Conservation (phyloP, 1,284 basidiomycete species). For the Coriolopsis trogii region DNA sequence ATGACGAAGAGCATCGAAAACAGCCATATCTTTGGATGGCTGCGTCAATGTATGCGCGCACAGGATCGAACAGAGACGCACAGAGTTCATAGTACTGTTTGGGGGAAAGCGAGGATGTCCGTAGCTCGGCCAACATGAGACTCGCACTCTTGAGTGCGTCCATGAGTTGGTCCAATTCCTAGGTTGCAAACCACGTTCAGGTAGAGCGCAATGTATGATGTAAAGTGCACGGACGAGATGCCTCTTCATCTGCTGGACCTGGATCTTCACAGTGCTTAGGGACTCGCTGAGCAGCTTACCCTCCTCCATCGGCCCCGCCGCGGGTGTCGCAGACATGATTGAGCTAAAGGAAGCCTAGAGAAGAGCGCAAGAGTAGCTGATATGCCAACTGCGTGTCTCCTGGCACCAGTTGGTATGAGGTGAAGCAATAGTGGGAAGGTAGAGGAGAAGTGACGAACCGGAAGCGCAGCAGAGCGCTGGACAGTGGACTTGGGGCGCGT, state of each 20-base stretch:
- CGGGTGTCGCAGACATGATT: slow-evolving; percentile 26
- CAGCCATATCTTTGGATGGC: slow-evolving; percentile 81
- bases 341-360: no score
- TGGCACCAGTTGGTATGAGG: no score
- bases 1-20: slow-evolving; percentile 92
- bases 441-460: no score
- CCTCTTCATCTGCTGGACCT: slow-evolving; percentile 92
- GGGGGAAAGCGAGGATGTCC: slow-evolving; percentile 88
- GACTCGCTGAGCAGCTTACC: slow-evolving; percentile 84
- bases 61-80: slow-evolving; percentile 41
- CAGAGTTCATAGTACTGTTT: slow-evolving; percentile 98
- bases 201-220: neutral
- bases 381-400: no score
- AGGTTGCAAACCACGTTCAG: neutral
- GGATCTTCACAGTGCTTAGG: slow-evolving; percentile 86
- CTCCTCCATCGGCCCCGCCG: slow-evolving; percentile 53
- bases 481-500: no score
- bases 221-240: slow-evolving; percentile 71
- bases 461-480: no score
- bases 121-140: slow-evolving; percentile 91
- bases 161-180: slow-evolving; percentile 96
- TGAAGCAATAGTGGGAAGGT: no score
- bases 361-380: no score
- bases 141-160: slow-evolving; percentile 95
- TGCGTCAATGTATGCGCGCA: slow-evolving; percentile 1